Evolutionary conservation across 306 rosid genomes (phyloP).

Genomic region (Canavalia ensiformis): DNA sequence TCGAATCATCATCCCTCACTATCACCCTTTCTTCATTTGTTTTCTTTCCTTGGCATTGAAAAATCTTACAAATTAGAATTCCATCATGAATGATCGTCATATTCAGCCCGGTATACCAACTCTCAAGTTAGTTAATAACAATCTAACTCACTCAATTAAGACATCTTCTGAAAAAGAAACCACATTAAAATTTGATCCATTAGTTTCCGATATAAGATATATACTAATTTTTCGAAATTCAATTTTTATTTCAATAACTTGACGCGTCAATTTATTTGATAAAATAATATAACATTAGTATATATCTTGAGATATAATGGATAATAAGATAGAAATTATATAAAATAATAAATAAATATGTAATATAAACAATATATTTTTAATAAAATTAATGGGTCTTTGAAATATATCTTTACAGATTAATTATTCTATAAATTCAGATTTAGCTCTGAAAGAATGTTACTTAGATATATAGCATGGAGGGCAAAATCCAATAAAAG

Average conservation of each 20-base stretch:
- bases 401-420: too few species aligned
- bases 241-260: not conserved
- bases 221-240: too few species aligned
- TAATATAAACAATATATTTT: too few species aligned
- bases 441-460: too few species aligned
- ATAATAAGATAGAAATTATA: too few species aligned
- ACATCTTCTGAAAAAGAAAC: not conserved
- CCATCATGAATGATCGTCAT: not conserved
- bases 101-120: not conserved
- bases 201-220: not conserved
- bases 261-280: not conserved
- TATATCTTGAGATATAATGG: too few species aligned
- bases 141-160: not conserved
- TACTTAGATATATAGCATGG: too few species aligned
- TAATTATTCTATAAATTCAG: too few species aligned
- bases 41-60: not conserved
- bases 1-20: slow-evolving; percentile 35
- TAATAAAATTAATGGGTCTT: too few species aligned
- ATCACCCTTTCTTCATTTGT: not conserved
- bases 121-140: not conserved
- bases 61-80: not conserved
- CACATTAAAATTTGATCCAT: not conserved
- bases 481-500: too few species aligned
- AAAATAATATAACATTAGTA: too few species aligned
- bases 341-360: too few species aligned